A percentile compares a stretch with the other conserved stretches of the same genome.
phyloP scores from a whole-genome alignment of 306 rosid genomes.

The peach (Prunus persica) region DNA sequence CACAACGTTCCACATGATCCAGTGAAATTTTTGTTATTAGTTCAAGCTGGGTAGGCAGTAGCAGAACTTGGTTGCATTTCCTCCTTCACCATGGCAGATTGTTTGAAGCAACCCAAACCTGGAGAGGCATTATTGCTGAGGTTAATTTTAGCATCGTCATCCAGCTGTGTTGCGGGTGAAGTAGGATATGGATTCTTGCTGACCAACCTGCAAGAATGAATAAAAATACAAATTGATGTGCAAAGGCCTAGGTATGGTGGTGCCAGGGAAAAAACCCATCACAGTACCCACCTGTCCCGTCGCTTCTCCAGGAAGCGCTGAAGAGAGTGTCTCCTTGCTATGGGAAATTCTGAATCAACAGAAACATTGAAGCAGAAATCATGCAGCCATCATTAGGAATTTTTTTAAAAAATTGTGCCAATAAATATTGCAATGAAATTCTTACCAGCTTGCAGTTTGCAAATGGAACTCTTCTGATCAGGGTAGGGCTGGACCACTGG shows the following conservation, averaged over 20 bases:
- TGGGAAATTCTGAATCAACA: conserved; percentile 59
- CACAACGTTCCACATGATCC: not conserved
- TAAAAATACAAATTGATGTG: not conserved
- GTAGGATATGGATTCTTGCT: conserved; percentile 53
- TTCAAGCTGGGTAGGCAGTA: conserved; percentile 24
- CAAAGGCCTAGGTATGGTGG: not conserved
- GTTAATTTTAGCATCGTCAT: conserved; percentile 16
- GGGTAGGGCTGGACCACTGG: conserved; percentile 41
- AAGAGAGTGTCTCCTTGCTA: conserved; percentile 74
- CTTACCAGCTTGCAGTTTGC: conserved; percentile 60
- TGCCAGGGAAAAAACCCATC: not conserved
- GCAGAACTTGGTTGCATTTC: conserved; percentile 28
- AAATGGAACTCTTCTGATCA: conserved; percentile 49
- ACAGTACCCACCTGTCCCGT: conserved; percentile 45
- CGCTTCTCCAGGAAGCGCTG: conserved; percentile 79
- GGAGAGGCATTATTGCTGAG: conserved; percentile 16
- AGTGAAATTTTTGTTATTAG: conserved; percentile 1
- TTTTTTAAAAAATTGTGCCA: too few species aligned
- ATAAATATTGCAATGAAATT: not conserved
- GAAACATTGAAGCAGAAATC: not conserved
- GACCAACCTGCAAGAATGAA: conserved; percentile 43
- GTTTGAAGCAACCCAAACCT: conserved; percentile 26
- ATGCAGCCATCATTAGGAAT: not conserved
- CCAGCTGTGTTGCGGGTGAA: conserved; percentile 26
- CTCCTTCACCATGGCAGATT: conserved; percentile 13